Evolutionary conservation across 139 green algal species (phyloP).

Genomic region (Coelastrella sp.): DNA sequence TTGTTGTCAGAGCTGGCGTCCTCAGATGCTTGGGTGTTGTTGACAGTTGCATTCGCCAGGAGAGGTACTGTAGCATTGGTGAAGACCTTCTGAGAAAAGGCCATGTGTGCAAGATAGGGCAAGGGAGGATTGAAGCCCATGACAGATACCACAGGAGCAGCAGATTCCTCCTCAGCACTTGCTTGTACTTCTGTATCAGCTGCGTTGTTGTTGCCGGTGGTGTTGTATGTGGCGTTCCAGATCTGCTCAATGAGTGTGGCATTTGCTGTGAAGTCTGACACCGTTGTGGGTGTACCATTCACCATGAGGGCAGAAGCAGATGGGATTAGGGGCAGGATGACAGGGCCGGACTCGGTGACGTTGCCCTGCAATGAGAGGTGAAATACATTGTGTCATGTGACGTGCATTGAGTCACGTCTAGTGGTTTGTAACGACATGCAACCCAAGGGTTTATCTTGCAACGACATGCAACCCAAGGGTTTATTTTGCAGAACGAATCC

Average conservation of each 20-base stretch:
- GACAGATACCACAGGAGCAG: background rate
- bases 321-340: background rate
- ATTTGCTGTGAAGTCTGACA: background rate
- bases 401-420: background rate
- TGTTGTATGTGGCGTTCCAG: constrained; percentile 3
- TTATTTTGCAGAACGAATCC: too few species aligned
- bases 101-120: background rate
- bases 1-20: background rate
- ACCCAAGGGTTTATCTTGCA: too few species aligned
- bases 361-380: constrained; percentile 1
- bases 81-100: background rate
- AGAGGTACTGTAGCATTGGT: background rate
- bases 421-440: too few species aligned
- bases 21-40: constrained; percentile 25
- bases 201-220: background rate
- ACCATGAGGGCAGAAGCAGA: background rate
- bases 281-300: background rate
- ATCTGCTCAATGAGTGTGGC: background rate
- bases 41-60: constrained; percentile 7
- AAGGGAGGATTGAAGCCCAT: constrained; percentile 1
- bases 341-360: background rate
- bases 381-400: background rate
- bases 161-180: background rate
- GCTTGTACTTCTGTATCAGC: background rate
- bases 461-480: too few species aligned